Evolutionary conservation across 495 filamentous ascomycete species (phyloP), one percentile per base, ranked within the genome.

Genomic region (Xanthoparmelia taractica): DNA sequence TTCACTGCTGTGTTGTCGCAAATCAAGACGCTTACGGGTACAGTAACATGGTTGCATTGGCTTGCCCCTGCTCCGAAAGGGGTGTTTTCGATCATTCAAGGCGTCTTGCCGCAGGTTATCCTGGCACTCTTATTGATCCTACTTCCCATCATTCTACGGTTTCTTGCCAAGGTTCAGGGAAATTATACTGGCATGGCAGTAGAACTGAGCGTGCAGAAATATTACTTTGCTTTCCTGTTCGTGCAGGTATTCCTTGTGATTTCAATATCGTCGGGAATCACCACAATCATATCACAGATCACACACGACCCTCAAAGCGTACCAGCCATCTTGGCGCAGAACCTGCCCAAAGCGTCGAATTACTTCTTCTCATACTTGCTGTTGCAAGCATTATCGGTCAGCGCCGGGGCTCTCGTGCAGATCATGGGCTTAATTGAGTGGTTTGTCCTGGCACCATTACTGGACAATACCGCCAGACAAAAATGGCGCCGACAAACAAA

Each of bases 341-440:
- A 93, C 67, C 80, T 98, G 43, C 94, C 94, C 45, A 87, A 86
- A 73, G 90, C 92, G 3, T 87, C 90, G 65, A 96, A 97, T 71
- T 97, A 96, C 75, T 98, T 97, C 78, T 97, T 97, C 78, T 91
- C 90, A 7, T 98, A 98, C 78, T 91, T 98, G 85, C 85, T 97
- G 72, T 84, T 98, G 25, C 95, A 97, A 71, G 90, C 92, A 20
- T 80, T 98, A 68, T 89, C 89, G 63, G 88, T 88, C 68, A 95
- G 91, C 74, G 92, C 93, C 33, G 92, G 90, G 69, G 90, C 90
- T 17, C 78, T 98, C 17, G 79, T 96, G n/a, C 95, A 98, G 69
- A 84, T 96, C 57, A 82, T 82, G 34, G 84, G 82, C 36, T 76
- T 96, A 20, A 73, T 91, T 55, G 79, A 87, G 65, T 95, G 91